These are phyloP conservation scores for Colletotrichum sansevieriae DNA, from an alignment of 2,329 filamentous ascomycete species.

Conservation along the genomic window DNA sequence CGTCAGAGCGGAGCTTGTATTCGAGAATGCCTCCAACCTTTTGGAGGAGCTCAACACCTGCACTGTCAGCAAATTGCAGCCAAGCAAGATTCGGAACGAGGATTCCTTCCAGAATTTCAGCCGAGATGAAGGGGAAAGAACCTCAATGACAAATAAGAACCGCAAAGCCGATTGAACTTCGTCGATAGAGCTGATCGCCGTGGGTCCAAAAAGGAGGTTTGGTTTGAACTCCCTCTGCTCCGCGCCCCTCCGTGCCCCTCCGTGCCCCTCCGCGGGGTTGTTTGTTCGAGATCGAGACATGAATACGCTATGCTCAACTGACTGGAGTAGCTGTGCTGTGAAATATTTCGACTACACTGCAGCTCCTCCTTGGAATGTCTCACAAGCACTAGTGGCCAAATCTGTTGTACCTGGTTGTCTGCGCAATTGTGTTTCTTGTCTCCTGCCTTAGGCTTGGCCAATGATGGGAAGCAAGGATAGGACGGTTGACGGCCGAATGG, in stretches of 20 bases:
- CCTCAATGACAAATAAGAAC: constrained; percentile 29
- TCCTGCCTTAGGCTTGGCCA: not conserved
- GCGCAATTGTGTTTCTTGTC: not conserved
- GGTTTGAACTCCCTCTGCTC: constrained; percentile 26
- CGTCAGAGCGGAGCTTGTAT: constrained; percentile 23
- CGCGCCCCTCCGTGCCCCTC: constrained; percentile 12
- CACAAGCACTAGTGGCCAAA: not conserved
- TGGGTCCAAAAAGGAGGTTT: constrained; percentile 8
- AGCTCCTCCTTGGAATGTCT: not conserved
- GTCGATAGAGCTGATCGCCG: not conserved
- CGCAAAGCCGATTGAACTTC: not conserved
- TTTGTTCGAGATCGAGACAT: constrained; percentile 32
- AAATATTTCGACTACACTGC: not conserved
- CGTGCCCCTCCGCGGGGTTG: constrained; percentile 33
- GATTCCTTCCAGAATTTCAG: not conserved
- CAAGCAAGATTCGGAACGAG: not conserved
- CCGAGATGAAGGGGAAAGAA: not conserved
- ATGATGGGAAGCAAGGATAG: constrained; percentile 19
- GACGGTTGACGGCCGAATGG: not conserved
- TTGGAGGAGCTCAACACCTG: constrained; percentile 13
- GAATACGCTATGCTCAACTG: constrained; percentile 18
- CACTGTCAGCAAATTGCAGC: constrained; percentile 19
- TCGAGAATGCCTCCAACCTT: constrained; percentile 10
- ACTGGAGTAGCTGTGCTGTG: constrained; percentile 1
- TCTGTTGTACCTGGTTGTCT: constrained; percentile 3